Conservation (phyloP, 2,329 filamentous ascomycete genomes). For the Scedosporium boydii region DNA sequence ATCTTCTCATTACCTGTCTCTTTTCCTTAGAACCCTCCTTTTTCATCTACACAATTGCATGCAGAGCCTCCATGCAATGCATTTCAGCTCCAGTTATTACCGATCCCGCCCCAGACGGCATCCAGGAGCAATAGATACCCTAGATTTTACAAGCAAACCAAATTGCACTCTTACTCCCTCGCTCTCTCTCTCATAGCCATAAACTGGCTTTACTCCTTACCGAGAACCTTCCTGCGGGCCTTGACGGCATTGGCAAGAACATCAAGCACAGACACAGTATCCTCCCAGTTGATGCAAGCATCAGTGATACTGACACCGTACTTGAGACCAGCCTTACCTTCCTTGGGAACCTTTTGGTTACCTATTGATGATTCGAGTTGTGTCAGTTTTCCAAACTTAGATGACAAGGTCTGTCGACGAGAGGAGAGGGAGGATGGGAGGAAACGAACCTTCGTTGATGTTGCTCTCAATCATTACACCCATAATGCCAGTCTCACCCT, state of each 20-base stretch:
- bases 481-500: slow-evolving; percentile 79
- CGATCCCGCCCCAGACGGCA: too few relatives aligned
- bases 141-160: too few relatives aligned
- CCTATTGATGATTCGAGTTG: background rate
- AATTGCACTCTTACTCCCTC: too few relatives aligned
- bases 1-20: too few relatives aligned
- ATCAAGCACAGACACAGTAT: slow-evolving; percentile 72
- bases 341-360: slow-evolving; percentile 77
- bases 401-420: too few relatives aligned
- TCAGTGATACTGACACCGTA: slow-evolving; percentile 93
- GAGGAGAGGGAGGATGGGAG: background rate
- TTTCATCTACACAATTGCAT: too few relatives aligned
- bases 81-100: too few relatives aligned
- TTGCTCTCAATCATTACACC: slow-evolving; percentile 99
- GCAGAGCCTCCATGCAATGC: too few relatives aligned
- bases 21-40: too few relatives aligned
- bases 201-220: slow-evolving; percentile 10
- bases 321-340: slow-evolving; percentile 69
- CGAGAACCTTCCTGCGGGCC: slow-evolving; percentile 48
- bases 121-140: too few relatives aligned
- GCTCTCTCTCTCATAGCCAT: background rate
- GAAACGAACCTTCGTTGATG: slow-evolving; percentile 62
- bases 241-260: slow-evolving; percentile 71
- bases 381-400: background rate
- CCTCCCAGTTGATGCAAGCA: slow-evolving; percentile 91